These are phyloP conservation scores for Tardiomyces digboiensis DNA, from an alignment of 1,139 yeast genomes.

Conservation along the genomic window DNA sequence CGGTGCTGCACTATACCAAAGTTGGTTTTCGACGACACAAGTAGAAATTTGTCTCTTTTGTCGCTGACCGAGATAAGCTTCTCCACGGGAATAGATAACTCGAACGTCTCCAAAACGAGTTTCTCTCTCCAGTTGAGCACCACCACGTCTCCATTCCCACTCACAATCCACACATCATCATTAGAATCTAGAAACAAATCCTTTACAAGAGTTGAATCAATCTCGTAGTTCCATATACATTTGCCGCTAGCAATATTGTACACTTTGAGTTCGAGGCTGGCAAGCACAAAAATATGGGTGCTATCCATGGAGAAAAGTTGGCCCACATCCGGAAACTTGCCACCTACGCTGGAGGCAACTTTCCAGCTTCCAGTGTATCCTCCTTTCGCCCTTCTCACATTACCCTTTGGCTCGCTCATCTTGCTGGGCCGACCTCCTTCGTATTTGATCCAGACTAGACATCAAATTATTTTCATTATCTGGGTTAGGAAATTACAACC, in stretches of 20 bases:
- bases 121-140: conserved; percentile 57
- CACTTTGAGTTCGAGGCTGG: background rate
- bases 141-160: conserved; percentile 35
- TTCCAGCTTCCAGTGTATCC: conserved; percentile 4
- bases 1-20: conserved; percentile 4
- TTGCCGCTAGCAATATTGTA: background rate
- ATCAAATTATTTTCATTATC: background rate
- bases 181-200: conserved; percentile 18
- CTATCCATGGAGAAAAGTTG: background rate
- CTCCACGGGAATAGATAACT: conserved; percentile 13
- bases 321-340: background rate
- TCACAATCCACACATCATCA: conserved; percentile 38
- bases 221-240: background rate
- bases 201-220: conserved; percentile 13
- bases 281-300: background rate
- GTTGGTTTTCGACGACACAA: conserved; percentile 6
- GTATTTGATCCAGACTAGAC: background rate
- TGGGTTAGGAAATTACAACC: too few relatives aligned
- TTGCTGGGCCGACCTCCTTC: background rate
- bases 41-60: conserved; percentile 3
- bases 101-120: conserved; percentile 11
- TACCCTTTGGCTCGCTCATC: background rate
- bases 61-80: conserved; percentile 8
- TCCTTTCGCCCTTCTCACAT: background rate
- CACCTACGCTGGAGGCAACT: background rate